Base-by-base conservation (phyloP, 768 basidiomycete species). In the Rhodotorula paludigena region DNA sequence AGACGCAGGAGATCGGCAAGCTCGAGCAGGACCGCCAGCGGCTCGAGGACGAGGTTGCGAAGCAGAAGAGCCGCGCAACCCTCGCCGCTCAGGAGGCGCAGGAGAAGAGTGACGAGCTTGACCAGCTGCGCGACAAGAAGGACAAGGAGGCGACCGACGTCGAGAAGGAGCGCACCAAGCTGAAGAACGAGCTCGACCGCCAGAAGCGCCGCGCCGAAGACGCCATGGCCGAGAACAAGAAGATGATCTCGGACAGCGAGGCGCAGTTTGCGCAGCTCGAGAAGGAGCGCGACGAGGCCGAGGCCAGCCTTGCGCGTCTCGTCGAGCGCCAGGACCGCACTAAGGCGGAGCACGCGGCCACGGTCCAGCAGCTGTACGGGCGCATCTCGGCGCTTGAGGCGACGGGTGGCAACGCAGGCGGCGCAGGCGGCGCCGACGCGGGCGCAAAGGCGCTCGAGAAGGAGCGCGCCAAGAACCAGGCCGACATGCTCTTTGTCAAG, bases 181-280 rank as follows among this genome's bases (percentile, higher is more conserved):
- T 54, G 30, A n/a, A 54, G 53, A 16, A 35, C 53, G 53, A 54
- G 36, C 35, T 38, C 25, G n/a, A 54, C 21, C 33, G 36, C 23
- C 53, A 54, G 35, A 54, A 54, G 53, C 53, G 53, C 35, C 33
- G 53, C 23, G 53, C 53, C 23, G 53, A 54, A 6, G 53, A 54
- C 9, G 53, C 53, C 9, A 18, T 54, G 35, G 49, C 30, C 49
- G 49, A 51, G 35, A 54, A 38, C 21, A 38, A 38, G 53, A 25
- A 36, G 53, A 38, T 54, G 35, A 25, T 38, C 35, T 4, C 21
- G 23, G 53, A 54, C 3, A 23, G n/a, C 53, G 10, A 35, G 33
- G n/a, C 11, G 11, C 21, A 38, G 53, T 20, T 54, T 12, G 53
- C 35, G 9, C 23, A 54, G 36, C 21, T 54, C 53, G 53, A 54